Conservation (phyloP, 345 rosid species). For the Euphorbia pulcherrima region DNA sequence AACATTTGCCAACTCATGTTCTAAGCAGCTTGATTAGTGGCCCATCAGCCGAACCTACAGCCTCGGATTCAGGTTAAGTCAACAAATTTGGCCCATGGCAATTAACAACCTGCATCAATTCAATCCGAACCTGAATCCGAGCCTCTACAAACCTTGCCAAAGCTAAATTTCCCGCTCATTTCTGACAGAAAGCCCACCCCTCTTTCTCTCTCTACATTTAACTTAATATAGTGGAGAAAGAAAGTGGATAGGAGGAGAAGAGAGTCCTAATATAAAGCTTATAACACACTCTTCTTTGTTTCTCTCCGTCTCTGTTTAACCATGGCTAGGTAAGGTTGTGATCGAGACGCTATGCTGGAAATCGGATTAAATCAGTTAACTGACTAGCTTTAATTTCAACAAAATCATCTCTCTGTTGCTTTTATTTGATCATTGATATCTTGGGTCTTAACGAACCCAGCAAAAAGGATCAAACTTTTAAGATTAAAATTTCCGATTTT, state of each 20-base stretch:
- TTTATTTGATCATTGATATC: too few relatives aligned
- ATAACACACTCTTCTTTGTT: not conserved
- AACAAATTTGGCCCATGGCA: too few relatives aligned
- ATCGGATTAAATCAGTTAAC: too few relatives aligned
- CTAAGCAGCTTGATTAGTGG: constrained; percentile 25
- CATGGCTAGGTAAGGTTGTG: constrained; percentile 24
- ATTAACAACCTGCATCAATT: constrained; percentile 9
- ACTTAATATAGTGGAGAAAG: constrained; percentile 42
- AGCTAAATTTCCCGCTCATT: constrained; percentile 44
- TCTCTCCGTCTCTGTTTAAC: not conserved
- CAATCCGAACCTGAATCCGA: constrained; percentile 28
- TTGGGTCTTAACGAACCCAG: not conserved
- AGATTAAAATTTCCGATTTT: not conserved
- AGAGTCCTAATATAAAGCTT: constrained; percentile 11
- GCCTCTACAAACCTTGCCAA: constrained; percentile 29
- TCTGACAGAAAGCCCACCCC: not conserved
- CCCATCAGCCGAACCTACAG: constrained; percentile 23
- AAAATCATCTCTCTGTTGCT: not conserved
- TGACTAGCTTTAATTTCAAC: not conserved
- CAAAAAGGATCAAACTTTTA: not conserved
- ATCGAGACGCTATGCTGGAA: not conserved
- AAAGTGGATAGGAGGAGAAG: too few relatives aligned
- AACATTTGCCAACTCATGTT: constrained; percentile 28
- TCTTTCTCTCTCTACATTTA: constrained; percentile 21
- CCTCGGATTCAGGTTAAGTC: constrained; percentile 39